phyloP scores from a whole-genome alignment of 2,329 filamentous ascomycete species.

The Pseudogymnoascus sp. region DNA sequence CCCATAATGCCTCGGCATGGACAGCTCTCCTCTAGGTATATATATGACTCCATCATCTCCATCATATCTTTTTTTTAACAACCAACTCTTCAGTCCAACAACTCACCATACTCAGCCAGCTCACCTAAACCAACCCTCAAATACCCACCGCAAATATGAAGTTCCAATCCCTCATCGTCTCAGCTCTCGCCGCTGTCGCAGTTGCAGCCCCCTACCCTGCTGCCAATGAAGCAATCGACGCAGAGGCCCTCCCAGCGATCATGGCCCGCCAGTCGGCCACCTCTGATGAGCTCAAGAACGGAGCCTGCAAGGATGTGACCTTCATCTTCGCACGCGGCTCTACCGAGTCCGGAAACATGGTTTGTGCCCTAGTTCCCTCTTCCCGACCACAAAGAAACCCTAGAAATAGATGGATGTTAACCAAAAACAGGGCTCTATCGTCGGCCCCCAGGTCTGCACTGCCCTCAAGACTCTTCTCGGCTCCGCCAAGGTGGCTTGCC shows the following conservation, averaged over 20 bases:
- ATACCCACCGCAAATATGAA: slow-evolving; percentile 6
- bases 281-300: slow-evolving; percentile 16
- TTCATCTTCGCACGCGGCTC: slow-evolving; percentile 46
- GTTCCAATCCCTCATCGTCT: not conserved
- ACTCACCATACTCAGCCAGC: not conserved
- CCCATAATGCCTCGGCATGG: slow-evolving; percentile 1
- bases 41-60: not conserved
- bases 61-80: not conserved
- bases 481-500: slow-evolving; percentile 20
- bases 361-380: slow-evolving; percentile 21
- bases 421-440: slow-evolving; percentile 27
- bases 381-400: no score
- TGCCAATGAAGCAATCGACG: not conserved
- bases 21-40: not conserved
- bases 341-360: slow-evolving; percentile 44
- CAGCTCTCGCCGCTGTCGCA: not conserved
- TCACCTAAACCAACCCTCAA: not conserved
- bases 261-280: slow-evolving; percentile 1
- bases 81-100: not conserved
- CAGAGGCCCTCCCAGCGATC: not conserved
- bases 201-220: not conserved
- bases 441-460: slow-evolving; percentile 30
- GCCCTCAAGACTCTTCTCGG: slow-evolving; percentile 23
- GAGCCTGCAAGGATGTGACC: slow-evolving; percentile 36
- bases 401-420: not conserved